Evolutionary conservation across 2,329 filamentous ascomycete species (phyloP).

Genomic region (Fusarium sp.): DNA sequence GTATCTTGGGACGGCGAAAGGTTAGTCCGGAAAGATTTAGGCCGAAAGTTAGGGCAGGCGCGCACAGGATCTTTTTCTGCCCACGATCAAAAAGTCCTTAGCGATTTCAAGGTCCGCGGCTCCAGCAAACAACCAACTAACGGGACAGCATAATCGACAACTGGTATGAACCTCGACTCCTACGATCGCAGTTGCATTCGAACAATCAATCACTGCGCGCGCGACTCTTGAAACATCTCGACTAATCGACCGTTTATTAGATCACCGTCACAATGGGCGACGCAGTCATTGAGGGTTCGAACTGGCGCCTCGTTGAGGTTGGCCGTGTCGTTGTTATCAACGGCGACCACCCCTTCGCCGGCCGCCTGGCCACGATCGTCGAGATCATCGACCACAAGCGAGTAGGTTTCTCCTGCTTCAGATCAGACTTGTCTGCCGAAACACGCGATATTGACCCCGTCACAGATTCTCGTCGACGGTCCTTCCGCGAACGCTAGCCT

Average conservation of each 20-base stretch:
- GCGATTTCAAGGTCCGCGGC: constrained; percentile 50
- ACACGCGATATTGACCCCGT: constrained; percentile 41
- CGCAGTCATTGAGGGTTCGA: constrained; percentile 81
- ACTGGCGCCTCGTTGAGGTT: constrained; percentile 97
- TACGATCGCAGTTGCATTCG: constrained; percentile 39
- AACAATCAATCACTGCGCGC: constrained; percentile 40
- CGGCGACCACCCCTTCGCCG: constrained; percentile 77
- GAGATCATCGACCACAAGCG: constrained; percentile 99
- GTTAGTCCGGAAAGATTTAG: constrained; percentile 32
- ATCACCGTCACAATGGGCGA: constrained; percentile 80
- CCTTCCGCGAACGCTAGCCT: constrained; percentile 83
- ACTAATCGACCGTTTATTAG: constrained; percentile 53
- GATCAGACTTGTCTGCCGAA: constrained; percentile 2
- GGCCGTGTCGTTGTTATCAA: constrained; percentile 96
- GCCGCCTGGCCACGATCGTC: constrained; percentile 92
- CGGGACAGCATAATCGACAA: constrained; percentile 52
- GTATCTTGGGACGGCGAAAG: constrained; percentile 38
- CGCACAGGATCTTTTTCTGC: constrained; percentile 52
- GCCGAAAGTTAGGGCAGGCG: constrained; percentile 44
- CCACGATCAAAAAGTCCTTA: constrained; percentile 54
- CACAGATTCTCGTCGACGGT: constrained; percentile 93
- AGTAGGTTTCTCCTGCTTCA: constrained; percentile 71
- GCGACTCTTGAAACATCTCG: constrained; percentile 40
- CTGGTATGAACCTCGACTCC: constrained; percentile 50
- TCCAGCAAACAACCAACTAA: constrained; percentile 51